Base-by-base conservation (phyloP, 2,329 filamentous ascomycete species). In the Grosmannia huntii region DNA sequence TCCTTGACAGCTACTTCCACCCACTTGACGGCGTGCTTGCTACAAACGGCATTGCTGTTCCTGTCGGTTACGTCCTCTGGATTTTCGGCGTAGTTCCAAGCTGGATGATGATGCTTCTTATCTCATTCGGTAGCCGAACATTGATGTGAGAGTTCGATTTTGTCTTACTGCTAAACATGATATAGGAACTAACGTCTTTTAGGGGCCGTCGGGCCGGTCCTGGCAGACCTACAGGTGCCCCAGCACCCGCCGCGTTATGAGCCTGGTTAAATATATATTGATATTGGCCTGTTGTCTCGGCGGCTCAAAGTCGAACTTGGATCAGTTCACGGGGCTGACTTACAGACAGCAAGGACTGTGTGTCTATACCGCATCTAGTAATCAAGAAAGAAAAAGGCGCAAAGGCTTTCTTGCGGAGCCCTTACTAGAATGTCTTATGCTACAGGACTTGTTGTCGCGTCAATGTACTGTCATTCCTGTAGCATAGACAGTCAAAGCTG, bases 41-140 rank as follows among this genome's bases (percentile, higher is more conserved):
- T 60, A 72, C 87, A 74, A 77, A 81, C 62, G 78, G 80, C 62
- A 65, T 89, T 33, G 75, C 79, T 36, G 71, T 86, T 56, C 85
- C 86, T 46, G 71, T 86, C 50, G 88, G 79, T 59, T 90, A 88
- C 68, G 64, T 79, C 56, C 75, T 89, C 64, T 90, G 82, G 81
- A 76, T 76, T 63, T 82, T 87, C 66, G 77, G 79, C 65, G 72
- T 86, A 54, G 72, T 89, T 60, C 81, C 87, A 59, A 83, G 85
- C 75, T 92, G 88, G 88, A 72, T 82, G 58, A 84, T 90, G 67
- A 91, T 92, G 88, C 77, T 92, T 64, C 68, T 81, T 54, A 77
- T 92, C 65, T 88, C 85, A 57, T 83, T 91, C 69, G 67, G 86
- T 62, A 89, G 84, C 77, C 80, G 87, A 68, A 80, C 76, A 59